Evolutionary conservation across 331 rosid species (phyloP).

Genomic region (Phaseolus coccineus): DNA sequence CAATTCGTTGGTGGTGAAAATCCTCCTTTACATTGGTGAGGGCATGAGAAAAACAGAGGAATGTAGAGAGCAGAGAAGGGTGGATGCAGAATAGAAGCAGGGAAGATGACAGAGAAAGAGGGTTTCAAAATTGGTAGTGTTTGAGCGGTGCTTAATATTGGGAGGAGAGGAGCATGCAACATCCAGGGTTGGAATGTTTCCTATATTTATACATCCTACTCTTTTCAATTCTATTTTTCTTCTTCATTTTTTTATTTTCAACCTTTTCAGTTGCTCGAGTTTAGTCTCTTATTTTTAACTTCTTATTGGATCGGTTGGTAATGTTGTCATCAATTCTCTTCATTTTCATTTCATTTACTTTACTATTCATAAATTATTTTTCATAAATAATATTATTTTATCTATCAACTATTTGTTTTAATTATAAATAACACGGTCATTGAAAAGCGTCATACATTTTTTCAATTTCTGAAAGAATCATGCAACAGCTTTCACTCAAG

Average conservation of each 20-base stretch:
- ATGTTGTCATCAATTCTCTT: neutral
- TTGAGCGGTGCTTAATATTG: slow-evolving; percentile 67
- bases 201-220: slow-evolving; percentile 68
- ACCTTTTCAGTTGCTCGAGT: neutral
- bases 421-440: no score
- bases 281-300: neutral
- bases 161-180: slow-evolving; percentile 50
- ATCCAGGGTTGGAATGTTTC: slow-evolving; percentile 53
- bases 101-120: slow-evolving; percentile 30
- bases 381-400: no score
- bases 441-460: no score
- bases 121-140: slow-evolving; percentile 46
- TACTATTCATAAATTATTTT: no score
- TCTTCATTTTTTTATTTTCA: neutral
- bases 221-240: neutral
- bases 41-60: slow-evolving; percentile 30
- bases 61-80: neutral
- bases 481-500: no score
- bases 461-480: no score
- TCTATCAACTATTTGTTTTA: no score
- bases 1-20: neutral
- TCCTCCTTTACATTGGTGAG: slow-evolving; percentile 46
- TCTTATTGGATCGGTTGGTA: neutral
- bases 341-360: neutral
- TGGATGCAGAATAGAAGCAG: neutral